phyloP scores from a whole-genome alignment of 176 grass and related monocot genomes.

The Zizania latifolia region DNA sequence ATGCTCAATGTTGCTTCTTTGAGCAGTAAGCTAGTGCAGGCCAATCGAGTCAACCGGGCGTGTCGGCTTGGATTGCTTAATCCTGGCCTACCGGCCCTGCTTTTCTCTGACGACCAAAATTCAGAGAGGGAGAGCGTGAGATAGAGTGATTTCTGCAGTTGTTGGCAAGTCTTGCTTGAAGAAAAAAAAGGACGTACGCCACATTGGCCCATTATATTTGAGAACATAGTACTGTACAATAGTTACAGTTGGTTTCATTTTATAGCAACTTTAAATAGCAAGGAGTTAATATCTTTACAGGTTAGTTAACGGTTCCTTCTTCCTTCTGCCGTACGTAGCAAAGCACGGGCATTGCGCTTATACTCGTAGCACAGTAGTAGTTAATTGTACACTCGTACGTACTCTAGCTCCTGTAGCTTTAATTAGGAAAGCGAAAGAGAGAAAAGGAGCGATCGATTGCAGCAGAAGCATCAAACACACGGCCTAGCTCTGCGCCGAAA shows the following conservation, averaged over 20 bases:
- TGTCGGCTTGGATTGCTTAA: neutral
- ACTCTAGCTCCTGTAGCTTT: too few species aligned
- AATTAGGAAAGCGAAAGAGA: conserved; percentile 27
- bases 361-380: too few species aligned
- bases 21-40: neutral
- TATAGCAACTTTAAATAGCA: too few species aligned
- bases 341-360: too few species aligned
- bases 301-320: too few species aligned
- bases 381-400: conserved; percentile 7
- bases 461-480: neutral
- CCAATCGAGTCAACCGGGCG: neutral
- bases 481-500: neutral
- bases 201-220: neutral
- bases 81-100: neutral
- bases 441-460: conserved; percentile 6
- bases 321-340: too few species aligned
- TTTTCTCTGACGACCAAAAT: neutral
- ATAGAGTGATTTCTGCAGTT: neutral
- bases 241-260: too few species aligned
- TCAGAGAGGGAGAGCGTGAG: neutral
- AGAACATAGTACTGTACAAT: too few species aligned
- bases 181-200: neutral
- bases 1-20: neutral
- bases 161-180: neutral
- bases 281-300: too few species aligned